phyloP scores from a whole-genome alignment of 2,329 filamentous ascomycete species.

The Fusarium sterilihyphosum region DNA sequence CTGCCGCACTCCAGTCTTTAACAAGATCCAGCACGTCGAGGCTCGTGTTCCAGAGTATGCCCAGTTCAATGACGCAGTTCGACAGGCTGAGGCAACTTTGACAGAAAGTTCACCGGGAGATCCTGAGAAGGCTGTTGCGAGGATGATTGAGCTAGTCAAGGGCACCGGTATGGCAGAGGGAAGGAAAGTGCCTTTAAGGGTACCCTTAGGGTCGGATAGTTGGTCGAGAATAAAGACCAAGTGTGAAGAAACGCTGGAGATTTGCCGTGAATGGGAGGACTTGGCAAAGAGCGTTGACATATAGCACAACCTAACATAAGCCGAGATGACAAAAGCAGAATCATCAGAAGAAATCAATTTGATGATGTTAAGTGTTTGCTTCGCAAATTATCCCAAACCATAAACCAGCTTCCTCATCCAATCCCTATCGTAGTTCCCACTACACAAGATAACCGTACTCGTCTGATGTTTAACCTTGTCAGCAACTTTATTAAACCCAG shows the following conservation, averaged over 20 bases:
- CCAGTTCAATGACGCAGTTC: conserved; percentile 44
- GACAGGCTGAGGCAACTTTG: conserved; percentile 29
- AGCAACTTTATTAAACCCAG: background rate
- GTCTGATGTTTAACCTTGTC: background rate
- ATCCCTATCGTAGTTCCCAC: background rate
- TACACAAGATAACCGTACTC: background rate
- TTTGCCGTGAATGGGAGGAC: conserved; percentile 60
- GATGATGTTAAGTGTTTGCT: rapidly evolving
- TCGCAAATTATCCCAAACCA: background rate
- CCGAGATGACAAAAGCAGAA: rapidly evolving
- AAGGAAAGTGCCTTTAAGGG: conserved; percentile 54
- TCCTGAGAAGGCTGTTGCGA: conserved; percentile 58
- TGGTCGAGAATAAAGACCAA: conserved; percentile 60
- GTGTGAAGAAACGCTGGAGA: conserved; percentile 58
- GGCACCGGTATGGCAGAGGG: conserved; percentile 52
- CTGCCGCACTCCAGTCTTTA: conserved; percentile 54
- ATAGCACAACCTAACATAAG: background rate
- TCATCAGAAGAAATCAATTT: background rate
- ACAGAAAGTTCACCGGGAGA: conserved; percentile 58
- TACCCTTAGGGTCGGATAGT: conserved; percentile 64
- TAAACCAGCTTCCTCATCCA: background rate
- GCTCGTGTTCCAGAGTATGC: conserved; percentile 42
- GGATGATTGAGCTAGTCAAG: conserved; percentile 64
- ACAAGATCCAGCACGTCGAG: conserved; percentile 45
- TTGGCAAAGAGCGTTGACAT: conserved; percentile 58